Percentiles rank a stretch among this genome's conserved stretches.
phyloP scores from a whole-genome alignment of 768 basidiomycete species.

The Albatrellus ellisii region DNA sequence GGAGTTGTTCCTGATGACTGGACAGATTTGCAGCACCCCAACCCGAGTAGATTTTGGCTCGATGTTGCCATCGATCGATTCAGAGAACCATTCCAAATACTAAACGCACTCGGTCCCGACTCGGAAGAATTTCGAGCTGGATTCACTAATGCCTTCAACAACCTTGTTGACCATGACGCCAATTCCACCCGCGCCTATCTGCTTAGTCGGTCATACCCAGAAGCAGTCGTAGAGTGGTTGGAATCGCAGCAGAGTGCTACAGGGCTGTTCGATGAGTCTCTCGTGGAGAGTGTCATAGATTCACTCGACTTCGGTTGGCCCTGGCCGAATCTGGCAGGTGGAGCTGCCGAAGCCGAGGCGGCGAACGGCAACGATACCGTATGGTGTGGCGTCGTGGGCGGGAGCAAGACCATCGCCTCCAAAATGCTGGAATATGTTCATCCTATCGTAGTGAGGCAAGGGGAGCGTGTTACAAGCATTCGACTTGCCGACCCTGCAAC shows the following conservation, averaged over 20 bases:
- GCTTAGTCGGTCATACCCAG: neutral
- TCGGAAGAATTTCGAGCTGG: no score
- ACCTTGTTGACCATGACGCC: neutral
- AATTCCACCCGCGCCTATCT: slow-evolving; percentile 11
- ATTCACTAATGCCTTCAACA: neutral
- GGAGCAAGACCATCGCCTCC: neutral
- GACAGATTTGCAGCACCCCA: no score
- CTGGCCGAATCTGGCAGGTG: neutral
- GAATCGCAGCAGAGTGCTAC: slow-evolving; percentile 11
- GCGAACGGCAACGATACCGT: neutral
- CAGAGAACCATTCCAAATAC: no score
- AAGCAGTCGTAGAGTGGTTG: slow-evolving; percentile 10
- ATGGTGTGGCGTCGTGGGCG: neutral
- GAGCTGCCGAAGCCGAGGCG: no score
- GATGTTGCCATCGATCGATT: no score
- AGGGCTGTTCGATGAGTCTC: slow-evolving; percentile 3
- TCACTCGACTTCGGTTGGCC: neutral
- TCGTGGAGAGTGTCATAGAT: neutral
- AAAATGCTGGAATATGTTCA: neutral
- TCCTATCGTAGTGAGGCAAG: neutral
- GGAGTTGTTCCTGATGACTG: neutral
- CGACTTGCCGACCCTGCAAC: no score
- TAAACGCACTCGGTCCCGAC: no score
- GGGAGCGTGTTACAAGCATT: neutral
- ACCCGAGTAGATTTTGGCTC: no score